Conservation (phyloP, 176 grass and related monocot genomes). For the Calamus simplicifolius region DNA sequence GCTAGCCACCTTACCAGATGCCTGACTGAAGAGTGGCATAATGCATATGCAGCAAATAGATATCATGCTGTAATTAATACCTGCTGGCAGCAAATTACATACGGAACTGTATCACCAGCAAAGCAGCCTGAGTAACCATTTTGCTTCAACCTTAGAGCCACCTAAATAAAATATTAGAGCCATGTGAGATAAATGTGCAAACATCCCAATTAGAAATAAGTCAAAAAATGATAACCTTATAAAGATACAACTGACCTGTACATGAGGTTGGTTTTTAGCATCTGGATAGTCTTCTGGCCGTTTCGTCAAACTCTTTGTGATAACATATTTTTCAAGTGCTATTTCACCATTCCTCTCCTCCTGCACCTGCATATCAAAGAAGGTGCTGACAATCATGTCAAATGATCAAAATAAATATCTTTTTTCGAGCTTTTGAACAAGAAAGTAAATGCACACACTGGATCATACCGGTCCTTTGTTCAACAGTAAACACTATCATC, state of each 20-base stretch:
- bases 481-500: neutral
- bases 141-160: conserved; percentile 88
- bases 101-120: conserved; percentile 85
- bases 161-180: conserved; percentile 33
- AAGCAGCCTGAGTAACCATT: conserved; percentile 82
- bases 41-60: no score
- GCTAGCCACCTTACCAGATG: no score
- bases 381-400: no score
- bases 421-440: no score
- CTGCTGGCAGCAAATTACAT: conserved; percentile 88
- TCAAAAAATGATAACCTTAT: neutral
- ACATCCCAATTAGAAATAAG: neutral
- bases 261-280: conserved; percentile 98
- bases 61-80: conserved; percentile 30
- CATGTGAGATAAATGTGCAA: neutral
- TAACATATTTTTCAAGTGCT: conserved; percentile 81
- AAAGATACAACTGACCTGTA: conserved; percentile 52
- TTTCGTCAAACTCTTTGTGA: conserved; percentile 97
- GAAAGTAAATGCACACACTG: no score
- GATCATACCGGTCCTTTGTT: neutral
- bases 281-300: conserved; percentile 90
- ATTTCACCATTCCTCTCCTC: no score
- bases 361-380: no score
- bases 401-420: no score
- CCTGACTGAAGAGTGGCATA: no score